Conservation (phyloP, 2,329 filamentous ascomycete species). For the Daldinia sp. region DNA sequence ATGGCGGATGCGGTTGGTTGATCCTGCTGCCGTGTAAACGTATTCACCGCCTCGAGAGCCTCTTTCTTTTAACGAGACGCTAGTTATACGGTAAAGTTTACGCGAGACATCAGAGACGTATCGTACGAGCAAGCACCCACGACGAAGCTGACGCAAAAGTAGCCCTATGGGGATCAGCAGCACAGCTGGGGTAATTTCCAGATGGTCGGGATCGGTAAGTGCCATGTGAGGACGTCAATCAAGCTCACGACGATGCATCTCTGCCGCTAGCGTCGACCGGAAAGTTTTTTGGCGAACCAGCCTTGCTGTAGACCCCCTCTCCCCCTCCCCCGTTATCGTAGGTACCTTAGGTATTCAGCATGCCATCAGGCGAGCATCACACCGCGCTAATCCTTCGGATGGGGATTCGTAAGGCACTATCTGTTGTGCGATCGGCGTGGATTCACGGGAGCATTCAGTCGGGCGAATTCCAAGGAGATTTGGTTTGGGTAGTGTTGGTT, state of each 20-base stretch:
- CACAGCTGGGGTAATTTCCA: conserved; percentile 11
- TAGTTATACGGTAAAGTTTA: conserved; percentile 5
- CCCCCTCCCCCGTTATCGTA: background rate
- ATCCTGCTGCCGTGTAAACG: conserved; percentile 35
- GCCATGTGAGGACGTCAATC: conserved; percentile 15
- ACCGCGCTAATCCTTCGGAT: conserved; percentile 7
- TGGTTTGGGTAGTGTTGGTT: background rate
- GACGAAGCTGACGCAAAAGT: conserved; percentile 27
- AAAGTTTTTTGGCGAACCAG: conserved; percentile 10
- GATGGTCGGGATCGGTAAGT: conserved; percentile 23
- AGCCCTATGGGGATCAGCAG: conserved; percentile 21
- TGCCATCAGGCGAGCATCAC: background rate
- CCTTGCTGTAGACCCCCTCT: background rate
- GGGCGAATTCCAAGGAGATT: background rate
- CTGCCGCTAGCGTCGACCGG: conserved; percentile 7
- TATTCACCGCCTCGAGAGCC: conserved; percentile 37
- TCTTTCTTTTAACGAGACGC: conserved; percentile 1
- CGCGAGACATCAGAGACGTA: conserved; percentile 13
- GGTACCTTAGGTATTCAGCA: background rate
- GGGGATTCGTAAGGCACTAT: conserved; percentile 3
- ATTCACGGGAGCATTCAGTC: background rate
- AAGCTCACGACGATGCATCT: conserved; percentile 12
- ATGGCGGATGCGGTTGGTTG: conserved; percentile 15
- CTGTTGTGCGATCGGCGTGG: conserved; percentile 2
- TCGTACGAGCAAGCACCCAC: conserved; percentile 30